Evolutionary conservation across 2,329 filamentous ascomycete species (phyloP), one percentile per base, ranked within the genome.

Genomic region (Xylaria arbuscula): DNA sequence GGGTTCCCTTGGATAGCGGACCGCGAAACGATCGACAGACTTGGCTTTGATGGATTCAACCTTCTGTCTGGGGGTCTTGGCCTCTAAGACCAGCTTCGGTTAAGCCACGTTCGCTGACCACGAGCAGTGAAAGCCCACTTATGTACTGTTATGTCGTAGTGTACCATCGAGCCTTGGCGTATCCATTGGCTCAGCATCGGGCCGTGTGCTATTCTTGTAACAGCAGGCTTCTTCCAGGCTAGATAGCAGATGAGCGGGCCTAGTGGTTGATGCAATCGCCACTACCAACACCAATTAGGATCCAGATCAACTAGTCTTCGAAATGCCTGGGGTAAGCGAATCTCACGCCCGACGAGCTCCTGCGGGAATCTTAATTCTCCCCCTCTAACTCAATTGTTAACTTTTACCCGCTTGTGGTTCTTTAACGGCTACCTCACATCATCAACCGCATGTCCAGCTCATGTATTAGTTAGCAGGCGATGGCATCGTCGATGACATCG

Each of bases 401-500:
- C 55, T 62, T 36, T 36, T 22, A 15, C 17, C 60, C 28, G 17
- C 36, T 62, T 13, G 8, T 48, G 51, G 13, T 57, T 17, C 22
- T 22, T 50, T 36, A 8, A 19, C 57, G 19, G 38, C 45, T 34
- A 28, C 47, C 28, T 7, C 38, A 13, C 45, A 13, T 22, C 17
- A 34, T 64, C 36, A 19, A 67, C 24, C 67, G 67, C 54, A 71
- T 70, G 67, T 60, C 24, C 57, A 34, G n/a, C 55, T 47, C 19
- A 15, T 57, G 55, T 42, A 15, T 10, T 45, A 36, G 55, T 28
- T 51, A 56, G 59, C 34, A 64, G 64, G 70, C 65, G 62, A 70
- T 70, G 68, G 65, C 57, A 61, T 66, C 68, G 62, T 75, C 77
- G 59, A 70, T 72, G 68, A 64, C 65, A 55, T 68, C 68, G 62